A percentile compares a stretch with the other conserved stretches of the same genome.
Conservation (phyloP, 2,329 filamentous ascomycete species). For the Neodidymelliopsis sp. region DNA sequence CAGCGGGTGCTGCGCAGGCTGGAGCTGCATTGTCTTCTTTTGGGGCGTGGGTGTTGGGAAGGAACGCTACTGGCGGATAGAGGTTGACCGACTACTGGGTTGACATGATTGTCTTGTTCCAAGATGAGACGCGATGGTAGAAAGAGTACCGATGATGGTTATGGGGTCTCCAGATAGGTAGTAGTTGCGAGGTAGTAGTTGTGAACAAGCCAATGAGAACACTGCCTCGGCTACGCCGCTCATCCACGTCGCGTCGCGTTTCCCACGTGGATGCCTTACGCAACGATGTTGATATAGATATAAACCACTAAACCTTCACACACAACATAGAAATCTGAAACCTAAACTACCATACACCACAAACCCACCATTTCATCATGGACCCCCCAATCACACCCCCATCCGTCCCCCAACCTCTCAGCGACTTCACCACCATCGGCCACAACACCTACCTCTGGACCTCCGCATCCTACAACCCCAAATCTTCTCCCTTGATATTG, state of each 20-base stretch:
- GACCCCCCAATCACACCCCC: conserved; percentile 10
- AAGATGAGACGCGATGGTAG: too few species aligned
- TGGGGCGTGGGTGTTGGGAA: conserved; percentile 16
- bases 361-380: conserved; percentile 10
- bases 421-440: conserved; percentile 42
- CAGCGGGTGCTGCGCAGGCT: conserved; percentile 29
- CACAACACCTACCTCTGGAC: conserved; percentile 46
- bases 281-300: background rate
- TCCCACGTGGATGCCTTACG: background rate
- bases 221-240: conserved; percentile 11
- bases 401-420: conserved; percentile 29
- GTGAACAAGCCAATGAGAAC: conserved; percentile 19
- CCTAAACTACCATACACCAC: background rate
- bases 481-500: conserved; percentile 36
- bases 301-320: too few species aligned
- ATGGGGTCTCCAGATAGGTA: background rate
- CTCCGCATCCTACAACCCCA: conserved; percentile 4
- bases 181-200: conserved; percentile 1
- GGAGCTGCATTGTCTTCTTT: conserved; percentile 27
- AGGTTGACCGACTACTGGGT: background rate
- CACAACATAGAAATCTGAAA: background rate
- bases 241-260: background rate
- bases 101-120: too few species aligned
- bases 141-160: background rate
- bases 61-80: conserved; percentile 1